A percentile compares a stretch with the other conserved stretches of the same genome.
phyloP scores from a whole-genome alignment of 148 eudicot species.

The Selenicereus undatus region DNA sequence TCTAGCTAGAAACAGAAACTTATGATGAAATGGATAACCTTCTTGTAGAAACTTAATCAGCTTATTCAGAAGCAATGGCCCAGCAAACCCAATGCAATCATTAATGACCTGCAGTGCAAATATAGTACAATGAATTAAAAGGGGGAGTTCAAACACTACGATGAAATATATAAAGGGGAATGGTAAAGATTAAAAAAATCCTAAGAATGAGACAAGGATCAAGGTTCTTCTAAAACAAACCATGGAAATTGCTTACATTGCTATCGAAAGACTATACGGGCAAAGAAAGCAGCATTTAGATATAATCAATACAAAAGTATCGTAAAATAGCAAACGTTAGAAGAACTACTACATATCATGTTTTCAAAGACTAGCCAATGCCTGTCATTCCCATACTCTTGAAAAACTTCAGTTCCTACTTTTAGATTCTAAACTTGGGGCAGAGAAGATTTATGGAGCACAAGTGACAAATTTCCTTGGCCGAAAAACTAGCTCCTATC shows the following conservation, averaged over 20 bases:
- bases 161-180: neutral
- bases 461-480: no score
- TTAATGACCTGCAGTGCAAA: conserved; percentile 61
- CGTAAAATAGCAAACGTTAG: no score
- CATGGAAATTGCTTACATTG: neutral
- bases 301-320: neutral
- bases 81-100: conserved; percentile 84
- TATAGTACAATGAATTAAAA: conserved; percentile 15
- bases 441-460: no score
- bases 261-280: neutral
- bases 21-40: conserved; percentile 40
- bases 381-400: no score
- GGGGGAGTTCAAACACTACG: neutral
- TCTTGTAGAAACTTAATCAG: conserved; percentile 74
- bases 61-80: conserved; percentile 84
- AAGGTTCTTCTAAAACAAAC: neutral
- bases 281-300: neutral
- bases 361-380: no score
- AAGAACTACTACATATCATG: no score
- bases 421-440: no score
- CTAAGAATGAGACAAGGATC: neutral
- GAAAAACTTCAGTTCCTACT: no score
- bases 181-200: neutral
- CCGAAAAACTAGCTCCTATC: neutral
- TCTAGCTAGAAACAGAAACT: conserved; percentile 2